Percentiles rank a stretch among this genome's conserved stretches.
phyloP scores from a whole-genome alignment of 176 grass and related monocot species.

The Tuctoria greenei region DNA sequence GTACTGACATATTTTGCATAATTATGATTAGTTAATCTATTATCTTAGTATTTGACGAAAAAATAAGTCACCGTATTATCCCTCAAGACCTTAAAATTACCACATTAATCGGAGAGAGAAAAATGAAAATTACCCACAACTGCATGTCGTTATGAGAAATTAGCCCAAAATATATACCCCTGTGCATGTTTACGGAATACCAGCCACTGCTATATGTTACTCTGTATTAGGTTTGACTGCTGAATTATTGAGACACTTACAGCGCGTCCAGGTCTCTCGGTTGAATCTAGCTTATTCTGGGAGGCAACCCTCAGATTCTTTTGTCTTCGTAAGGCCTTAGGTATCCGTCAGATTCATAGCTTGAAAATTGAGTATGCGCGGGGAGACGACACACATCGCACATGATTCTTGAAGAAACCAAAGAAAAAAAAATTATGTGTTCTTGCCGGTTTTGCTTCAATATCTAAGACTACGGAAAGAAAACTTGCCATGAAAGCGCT shows the following conservation, averaged over 20 bases:
- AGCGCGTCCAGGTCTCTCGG: not conserved
- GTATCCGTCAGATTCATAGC: not conserved
- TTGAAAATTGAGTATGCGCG: not conserved
- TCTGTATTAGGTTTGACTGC: not conserved
- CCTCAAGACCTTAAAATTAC: no score
- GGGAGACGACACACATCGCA: not conserved
- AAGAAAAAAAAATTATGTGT: no score
- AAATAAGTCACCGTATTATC: no score
- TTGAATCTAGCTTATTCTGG: not conserved
- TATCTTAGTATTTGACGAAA: no score
- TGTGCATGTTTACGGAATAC: no score
- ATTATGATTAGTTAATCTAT: no score
- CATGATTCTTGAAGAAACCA: conserved; percentile 16
- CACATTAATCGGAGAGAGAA: no score
- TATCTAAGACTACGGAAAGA: not conserved
- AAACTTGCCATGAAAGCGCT: not conserved
- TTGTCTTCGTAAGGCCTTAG: no score
- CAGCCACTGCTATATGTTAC: no score
- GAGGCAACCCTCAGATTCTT: not conserved
- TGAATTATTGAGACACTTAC: not conserved
- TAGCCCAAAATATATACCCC: no score
- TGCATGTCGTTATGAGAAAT: no score
- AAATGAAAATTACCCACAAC: no score
- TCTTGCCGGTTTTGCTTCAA: not conserved
- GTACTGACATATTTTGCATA: not conserved